Base-by-base conservation (phyloP, 106 monocot genomes). In the Gastrodia elata region DNA sequence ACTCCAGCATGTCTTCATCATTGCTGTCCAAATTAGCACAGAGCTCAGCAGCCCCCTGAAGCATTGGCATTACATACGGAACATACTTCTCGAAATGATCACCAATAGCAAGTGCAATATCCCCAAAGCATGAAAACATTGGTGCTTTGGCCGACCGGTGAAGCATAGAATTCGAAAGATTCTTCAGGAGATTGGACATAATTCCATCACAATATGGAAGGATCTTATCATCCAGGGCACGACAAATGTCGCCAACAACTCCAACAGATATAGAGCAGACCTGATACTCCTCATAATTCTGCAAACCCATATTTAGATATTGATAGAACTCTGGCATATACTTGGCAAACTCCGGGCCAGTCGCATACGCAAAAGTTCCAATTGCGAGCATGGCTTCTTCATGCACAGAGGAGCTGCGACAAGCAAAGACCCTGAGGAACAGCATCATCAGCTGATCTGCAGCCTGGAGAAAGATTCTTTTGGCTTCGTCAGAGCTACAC, bases 1-100 rank as follows among this genome's bases (percentile, higher is more conserved):
- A 91, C 4, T 95, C 95, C 38, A 85, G 46, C 74, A 85, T 82
- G 57, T 95, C 95, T 32, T 95, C 95, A 72, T 95, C 91, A 11
- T n/a, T 43, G 35, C 52, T 38, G 36, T 85, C 83, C 58, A 86
- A 46, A 41, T 64, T 44, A 67, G 65, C 78, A 36, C 72, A 78
- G 28, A 46, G 64, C 64, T 78, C 72, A 16, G 78, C 32, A 48
- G 78, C 78, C 42, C 72, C 65, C 71, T 78, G 64, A 11, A 78
- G 65, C 78, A 78, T 78, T 11, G 78, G 73, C 72, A 73, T 72
- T 39, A 38, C 78, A 49, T 64, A 78, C 0, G 40, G 27, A 0
- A 78, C 27, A 71, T 78, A 78, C 48, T 78, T 78, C 65, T 78
- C 78, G 49, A 78, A 78, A 65, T 78, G 22, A 46, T 78, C 78